Evolutionary conservation across 2,329 filamentous ascomycete genomes (phyloP), one percentile per base, ranked within the genome.

Genomic region (Diaporthe amygdali): DNA sequence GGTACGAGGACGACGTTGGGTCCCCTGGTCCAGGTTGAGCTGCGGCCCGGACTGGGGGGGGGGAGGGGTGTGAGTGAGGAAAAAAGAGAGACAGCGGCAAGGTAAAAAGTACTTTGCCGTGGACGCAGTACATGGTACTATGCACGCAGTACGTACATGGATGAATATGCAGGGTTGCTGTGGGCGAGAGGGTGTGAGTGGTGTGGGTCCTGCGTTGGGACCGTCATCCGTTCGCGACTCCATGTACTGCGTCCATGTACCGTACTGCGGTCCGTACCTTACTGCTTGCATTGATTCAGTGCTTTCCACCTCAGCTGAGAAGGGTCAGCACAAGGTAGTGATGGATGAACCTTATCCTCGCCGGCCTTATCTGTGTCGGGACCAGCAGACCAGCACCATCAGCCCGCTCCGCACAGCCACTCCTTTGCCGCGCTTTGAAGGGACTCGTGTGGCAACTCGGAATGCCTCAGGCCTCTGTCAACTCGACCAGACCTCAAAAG

Each of bases 1-100:
- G 68, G 59, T 66, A 64, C 61, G 68, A 70, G 22, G 68, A 66
- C 63, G 63, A 66, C 55, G 67, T 64, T 69, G 67, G 67, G 46
- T 34, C 56, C 68, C 68, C 68, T 55, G 59, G 68, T 70, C 68
- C 68, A 70, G 56, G 47, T 51, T 37, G 66, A 49, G 41, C 51
- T 49, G 66, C 25, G 41, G 66, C 52, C 39, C 52, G 52, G 55
- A n/a, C 41, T 56, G 34, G 66, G 30, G 41, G 8, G 56, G 17
- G 30, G 10, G 46, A 30, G 41, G 34, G 17, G 41, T 22, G 66
- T n/a, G 52, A 44, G 41, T 47, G 10, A n/a, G 20, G 39, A 51
- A 22, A 51, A n/a, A 68, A 30, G 66, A 68, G 41, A 59, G n/a
- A 54, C 47, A 44, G 39, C 39, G 34, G 49, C 30, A 32, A 8